Evolutionary conservation across 2,329 filamentous ascomycete species (phyloP), one percentile per base, ranked within the genome.

Genomic region (Venturia aucupariae): DNA sequence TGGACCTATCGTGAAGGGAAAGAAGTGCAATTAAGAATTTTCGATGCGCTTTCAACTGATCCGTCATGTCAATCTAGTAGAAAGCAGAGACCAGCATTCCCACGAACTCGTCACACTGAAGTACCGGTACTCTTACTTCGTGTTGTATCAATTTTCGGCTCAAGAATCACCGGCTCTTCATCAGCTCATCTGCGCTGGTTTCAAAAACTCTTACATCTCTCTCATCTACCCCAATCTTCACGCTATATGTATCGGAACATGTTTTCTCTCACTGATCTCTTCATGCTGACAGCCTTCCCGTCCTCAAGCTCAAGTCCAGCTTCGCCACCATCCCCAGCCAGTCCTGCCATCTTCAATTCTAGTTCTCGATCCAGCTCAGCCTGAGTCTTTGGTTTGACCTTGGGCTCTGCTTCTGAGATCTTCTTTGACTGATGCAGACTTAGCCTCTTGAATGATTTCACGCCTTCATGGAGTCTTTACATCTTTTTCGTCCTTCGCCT

Each of bases 271-370:
- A 92, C 89, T 42, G 86, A 82, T 61, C 88, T 79, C 75, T 90
- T 92, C 82, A 92, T 87, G 0, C 86, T 80, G 6, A 85, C 85
- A 0, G 89, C 84, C 72, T 87, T 82, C 0, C 90, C 90, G 69
- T 90, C 82, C 73, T 92, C 89, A 66, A 89, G 87, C 73, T 92
- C 89, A 4, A 92, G 77, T 0, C 89, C 90, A 3, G 87, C 80
- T 32, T 82, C 83, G 10, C 90, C 89, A 4, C 89, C 89, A 51
- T 87, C 88, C 0, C 89, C 89, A 0, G 87, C 81, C 38, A 87
- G 77, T 13, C 81, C 84, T 68, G 89, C 86, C 69, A 92, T 80
- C 66, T 86, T 89, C 66, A 80, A 72, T 48, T 80, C 80, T 30
- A 92, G 73, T 68, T 91, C 88, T 66, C 84, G 83, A 70, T 92